Conservation (phyloP, 768 basidiomycete genomes). For the Nidularia sp. region DNA sequence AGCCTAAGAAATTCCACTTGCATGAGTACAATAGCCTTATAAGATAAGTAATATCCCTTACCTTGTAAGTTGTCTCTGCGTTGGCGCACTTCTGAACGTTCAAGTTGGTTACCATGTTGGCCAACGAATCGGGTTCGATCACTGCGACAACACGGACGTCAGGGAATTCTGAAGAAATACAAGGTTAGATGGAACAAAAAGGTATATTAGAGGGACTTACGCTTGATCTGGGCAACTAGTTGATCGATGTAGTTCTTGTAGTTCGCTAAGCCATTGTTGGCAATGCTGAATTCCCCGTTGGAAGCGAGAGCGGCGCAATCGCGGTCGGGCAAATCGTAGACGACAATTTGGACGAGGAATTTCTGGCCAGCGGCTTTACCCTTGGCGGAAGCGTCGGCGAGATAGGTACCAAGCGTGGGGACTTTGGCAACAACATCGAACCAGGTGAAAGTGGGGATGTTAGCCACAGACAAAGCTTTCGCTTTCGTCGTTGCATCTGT, state of each 20-base stretch:
- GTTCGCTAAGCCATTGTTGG: constrained; percentile 48
- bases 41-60: constrained; percentile 4
- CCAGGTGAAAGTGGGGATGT: constrained; percentile 62
- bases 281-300: constrained; percentile 61
- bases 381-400: constrained; percentile 44
- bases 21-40: not conserved
- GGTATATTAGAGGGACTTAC: constrained; percentile 19
- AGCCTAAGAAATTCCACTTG: constrained; percentile 17
- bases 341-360: constrained; percentile 46
- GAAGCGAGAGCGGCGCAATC: constrained; percentile 63
- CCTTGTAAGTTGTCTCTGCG: constrained; percentile 49
- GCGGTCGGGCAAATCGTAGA: constrained; percentile 61
- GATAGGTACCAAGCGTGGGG: constrained; percentile 48
- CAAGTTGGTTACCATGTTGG: constrained; percentile 66
- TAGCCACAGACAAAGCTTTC: constrained; percentile 48
- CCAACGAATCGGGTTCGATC: constrained; percentile 64
- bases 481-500: constrained; percentile 42
- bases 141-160: constrained; percentile 60
- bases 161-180: constrained; percentile 36
- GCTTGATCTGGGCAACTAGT: constrained; percentile 50
- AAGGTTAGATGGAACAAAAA: not conserved
- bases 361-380: constrained; percentile 41
- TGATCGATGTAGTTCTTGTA: constrained; percentile 61
- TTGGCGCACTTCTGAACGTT: constrained; percentile 51
- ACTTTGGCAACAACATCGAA: constrained; percentile 55